Evolutionary conservation across 2,329 filamentous ascomycete species (phyloP), one percentile per base, ranked within the genome.

Genomic region (Colletotrichum phormii): DNA sequence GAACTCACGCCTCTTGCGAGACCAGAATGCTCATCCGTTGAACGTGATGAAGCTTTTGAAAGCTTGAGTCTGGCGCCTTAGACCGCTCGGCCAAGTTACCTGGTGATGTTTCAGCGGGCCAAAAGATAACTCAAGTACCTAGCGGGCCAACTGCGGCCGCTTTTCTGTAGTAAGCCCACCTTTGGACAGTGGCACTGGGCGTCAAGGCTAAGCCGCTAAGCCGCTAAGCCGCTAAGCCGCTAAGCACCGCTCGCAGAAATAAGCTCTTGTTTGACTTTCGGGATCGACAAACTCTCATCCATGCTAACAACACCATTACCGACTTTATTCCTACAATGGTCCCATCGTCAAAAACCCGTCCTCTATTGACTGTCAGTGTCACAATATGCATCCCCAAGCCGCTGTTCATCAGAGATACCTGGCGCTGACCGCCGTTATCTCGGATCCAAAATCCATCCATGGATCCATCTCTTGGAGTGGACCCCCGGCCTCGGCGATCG

Each of bases 51-150:
- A 72, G 66, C 54, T 64, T 11, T 2, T 13, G 6, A n/a, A 49
- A n/a, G 54, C 70, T 72, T 72, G 70, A 72, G 70, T 72, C 70
- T 72, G 70, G 70, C 70, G 70, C 70, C 70, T 72, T 72, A 70
- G 70, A 72, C 70, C 70, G 70, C 70, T 72, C 70, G 70, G 70
- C 70, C 70, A 72, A 72, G 70, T 72, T 72, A 42, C 66, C 70
- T 3, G 2, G 24, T 55, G 18, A n/a, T 72, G 53, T 2, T 24
- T 7, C 11, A 0, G 0, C 0, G 0, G 0, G 1, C 1, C 0
- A 1, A 1, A 31, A 24, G 0, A 7, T 3, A 7, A 0, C 1
- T 0, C 3, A 53, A 35, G n/a, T 5, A 3, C 5, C 31, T 62
- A 7, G 4, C 1, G 2, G 1, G 1, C 0, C 2, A 13, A 4